Conservation (phyloP, 306 rosid genomes). For the Amphicarpaea edgeworthii region DNA sequence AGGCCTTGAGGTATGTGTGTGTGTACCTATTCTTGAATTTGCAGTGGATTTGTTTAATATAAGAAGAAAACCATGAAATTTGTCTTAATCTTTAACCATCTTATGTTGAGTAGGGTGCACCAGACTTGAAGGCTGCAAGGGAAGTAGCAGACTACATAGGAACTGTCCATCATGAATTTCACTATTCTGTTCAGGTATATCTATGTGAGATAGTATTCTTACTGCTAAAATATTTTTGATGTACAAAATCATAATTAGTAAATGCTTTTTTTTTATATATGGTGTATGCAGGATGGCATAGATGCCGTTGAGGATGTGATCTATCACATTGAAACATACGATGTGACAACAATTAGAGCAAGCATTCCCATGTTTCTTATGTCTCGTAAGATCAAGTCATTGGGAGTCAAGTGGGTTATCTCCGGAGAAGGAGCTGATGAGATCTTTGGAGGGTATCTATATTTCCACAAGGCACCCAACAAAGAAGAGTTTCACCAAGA, state of each 20-base stretch:
- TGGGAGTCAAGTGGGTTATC: slow-evolving; percentile 86
- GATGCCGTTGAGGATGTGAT: slow-evolving; percentile 93
- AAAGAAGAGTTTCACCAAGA: slow-evolving; percentile 88
- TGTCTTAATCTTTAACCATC: neutral
- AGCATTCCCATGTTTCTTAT: slow-evolving; percentile 92
- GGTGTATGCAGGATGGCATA: slow-evolving; percentile 70
- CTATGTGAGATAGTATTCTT: neutral
- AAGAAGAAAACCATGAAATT: neutral
- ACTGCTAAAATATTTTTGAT: neutral
- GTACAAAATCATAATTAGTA: neutral
- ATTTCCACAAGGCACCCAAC: slow-evolving; percentile 94
- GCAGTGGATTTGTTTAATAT: neutral
- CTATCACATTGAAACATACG: slow-evolving; percentile 82
- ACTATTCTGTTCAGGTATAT: slow-evolving; percentile 76
- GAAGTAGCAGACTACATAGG: slow-evolving; percentile 90
- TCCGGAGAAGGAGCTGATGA: slow-evolving; percentile 97
- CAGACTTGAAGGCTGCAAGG: slow-evolving; percentile 85
- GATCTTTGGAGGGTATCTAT: slow-evolving; percentile 87
- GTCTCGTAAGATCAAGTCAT: slow-evolving; percentile 82
- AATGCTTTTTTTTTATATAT: slow-evolving; percentile 34
- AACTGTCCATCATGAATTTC: slow-evolving; percentile 85
- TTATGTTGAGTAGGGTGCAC: slow-evolving; percentile 68
- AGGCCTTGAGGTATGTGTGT: slow-evolving; percentile 73
- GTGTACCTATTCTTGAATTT: slow-evolving; percentile 3
- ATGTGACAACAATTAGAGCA: slow-evolving; percentile 84